These are phyloP conservation scores for Arthonia radiata DNA, from an alignment of 495 filamentous ascomycete species.

Conservation along the genomic window DNA sequence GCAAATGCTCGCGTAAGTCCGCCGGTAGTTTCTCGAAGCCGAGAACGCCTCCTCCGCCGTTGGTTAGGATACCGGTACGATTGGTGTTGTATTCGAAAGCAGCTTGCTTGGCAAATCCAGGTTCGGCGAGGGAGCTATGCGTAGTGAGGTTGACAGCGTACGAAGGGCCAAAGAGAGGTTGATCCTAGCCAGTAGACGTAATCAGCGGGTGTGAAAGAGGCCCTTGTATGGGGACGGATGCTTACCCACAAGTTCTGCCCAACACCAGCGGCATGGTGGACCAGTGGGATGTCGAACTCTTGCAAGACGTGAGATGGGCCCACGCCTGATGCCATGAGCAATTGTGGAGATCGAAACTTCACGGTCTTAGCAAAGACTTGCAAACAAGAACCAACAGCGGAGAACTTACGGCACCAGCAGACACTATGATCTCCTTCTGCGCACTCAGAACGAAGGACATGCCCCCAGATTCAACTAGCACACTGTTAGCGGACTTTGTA, in stretches of 20 bases:
- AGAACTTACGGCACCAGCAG: slow-evolving; percentile 4
- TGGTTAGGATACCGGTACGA: neutral
- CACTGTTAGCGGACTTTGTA: neutral
- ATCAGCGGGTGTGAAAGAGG: no score
- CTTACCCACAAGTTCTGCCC: slow-evolving; percentile 14
- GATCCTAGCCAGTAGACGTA: no score
- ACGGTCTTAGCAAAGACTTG: no score
- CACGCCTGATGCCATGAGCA: slow-evolving; percentile 16
- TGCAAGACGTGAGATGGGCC: slow-evolving; percentile 10
- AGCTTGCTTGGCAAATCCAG: neutral
- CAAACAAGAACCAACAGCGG: slow-evolving; percentile 9
- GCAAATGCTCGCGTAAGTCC: no score
- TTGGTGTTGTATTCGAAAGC: neutral
- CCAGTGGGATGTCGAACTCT: slow-evolving; percentile 9
- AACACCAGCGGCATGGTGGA: slow-evolving; percentile 10
- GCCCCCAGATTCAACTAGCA: slow-evolving; percentile 1
- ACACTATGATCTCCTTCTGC: slow-evolving; percentile 9
- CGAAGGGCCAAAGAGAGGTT: neutral
- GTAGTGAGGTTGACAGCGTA: neutral
- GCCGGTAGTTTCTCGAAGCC: slow-evolving; percentile 14
- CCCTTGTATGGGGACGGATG: no score
- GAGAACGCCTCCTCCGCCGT: neutral
- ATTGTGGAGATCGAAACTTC: slow-evolving; percentile 19
- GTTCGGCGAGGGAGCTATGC: neutral
- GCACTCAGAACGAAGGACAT: slow-evolving; percentile 13